Conservation (phyloP, 768 basidiomycete genomes). For the Hypholoma sublateritium region DNA sequence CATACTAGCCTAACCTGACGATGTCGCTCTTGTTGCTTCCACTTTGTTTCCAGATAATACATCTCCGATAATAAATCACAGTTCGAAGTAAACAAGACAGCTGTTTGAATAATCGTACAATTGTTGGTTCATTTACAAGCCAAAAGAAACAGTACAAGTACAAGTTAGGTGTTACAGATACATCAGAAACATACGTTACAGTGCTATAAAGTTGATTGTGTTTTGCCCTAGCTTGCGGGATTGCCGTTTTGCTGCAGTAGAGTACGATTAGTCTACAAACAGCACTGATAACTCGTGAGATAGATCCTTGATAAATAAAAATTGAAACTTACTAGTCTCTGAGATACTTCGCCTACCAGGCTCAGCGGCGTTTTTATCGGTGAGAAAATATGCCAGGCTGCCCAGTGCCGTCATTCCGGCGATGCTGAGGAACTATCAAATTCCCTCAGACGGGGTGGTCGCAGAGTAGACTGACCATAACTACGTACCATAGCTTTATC, state of each 20-base stretch:
- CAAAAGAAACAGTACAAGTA: too few relatives aligned
- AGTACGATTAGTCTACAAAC: neutral
- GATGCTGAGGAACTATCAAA: neutral
- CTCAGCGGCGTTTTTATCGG: neutral
- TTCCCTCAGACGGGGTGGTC: neutral
- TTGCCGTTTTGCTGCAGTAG: neutral
- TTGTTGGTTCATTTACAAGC: too few relatives aligned
- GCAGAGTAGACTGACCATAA: neutral
- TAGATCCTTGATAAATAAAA: neutral
- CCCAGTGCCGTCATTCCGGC: neutral
- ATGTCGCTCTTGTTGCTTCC: too few relatives aligned
- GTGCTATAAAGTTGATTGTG: too few relatives aligned
- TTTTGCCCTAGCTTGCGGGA: too few relatives aligned
- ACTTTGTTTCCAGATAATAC: too few relatives aligned
- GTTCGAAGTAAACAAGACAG: too few relatives aligned
- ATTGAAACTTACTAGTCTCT: neutral
- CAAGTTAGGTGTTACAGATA: too few relatives aligned
- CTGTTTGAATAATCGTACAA: too few relatives aligned
- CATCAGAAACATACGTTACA: too few relatives aligned
- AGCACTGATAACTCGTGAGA: neutral
- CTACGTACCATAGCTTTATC: slow-evolving; percentile 18
- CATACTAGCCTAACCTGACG: too few relatives aligned
- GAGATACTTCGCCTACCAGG: neutral
- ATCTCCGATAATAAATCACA: too few relatives aligned
- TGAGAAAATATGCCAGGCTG: neutral